Evolutionary conservation across 2,329 filamentous ascomycete genomes (phyloP), one percentile per base, ranked within the genome.

Genomic region (Talaromyces verruculosus): DNA sequence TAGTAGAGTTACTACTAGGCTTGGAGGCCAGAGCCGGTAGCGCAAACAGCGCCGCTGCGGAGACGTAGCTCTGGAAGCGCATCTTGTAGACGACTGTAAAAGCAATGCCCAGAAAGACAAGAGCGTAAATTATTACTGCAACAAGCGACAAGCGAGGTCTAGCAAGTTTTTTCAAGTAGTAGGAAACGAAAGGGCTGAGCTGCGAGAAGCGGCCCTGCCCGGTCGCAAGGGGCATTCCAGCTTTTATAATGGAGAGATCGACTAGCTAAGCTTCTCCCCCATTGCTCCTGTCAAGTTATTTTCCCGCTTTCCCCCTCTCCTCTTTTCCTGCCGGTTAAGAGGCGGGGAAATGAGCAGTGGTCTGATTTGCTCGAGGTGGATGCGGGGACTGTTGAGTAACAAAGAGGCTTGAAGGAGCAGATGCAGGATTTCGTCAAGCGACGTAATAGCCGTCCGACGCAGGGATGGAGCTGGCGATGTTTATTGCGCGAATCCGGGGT

Each of bases 11-110:
- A 4, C 67, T 65, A 8, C 67, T 53, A 5, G 72, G 69, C 5
- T 70, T 66, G 35, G 67, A 63, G 22, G 71, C 70, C 51, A 78
- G 68, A 17, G 70, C 72, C 11, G 76, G 73, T 59, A 79, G 67
- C 53, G 74, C 75, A 53, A 73, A 72, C 7, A 79, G 70, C 70
- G 74, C 73, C 15, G 73, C 72, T 8, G 74, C 72, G 22, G 75
- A 70, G 6, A 76, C 65, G 65, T 74, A 77, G 13, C 71, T 71
- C 53, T 73, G 75, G 68, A 79, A 57, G 69, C 78, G 75, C 77
- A 79, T 79, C 64, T 69, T 76, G 73, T 73, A 59, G 30, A 72
- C 71, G 45, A 79, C 65, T 17, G 74, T 66, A 43, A 65, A 64
- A 51, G 71, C 72, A 65, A 74, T 64, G 30, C 69, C 65, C 33